A percentile compares a stretch with the other conserved stretches of the same genome.
Evolutionary conservation across 176 grass and related monocot species (phyloP).

Genomic region (Eragrostis nindensis): DNA sequence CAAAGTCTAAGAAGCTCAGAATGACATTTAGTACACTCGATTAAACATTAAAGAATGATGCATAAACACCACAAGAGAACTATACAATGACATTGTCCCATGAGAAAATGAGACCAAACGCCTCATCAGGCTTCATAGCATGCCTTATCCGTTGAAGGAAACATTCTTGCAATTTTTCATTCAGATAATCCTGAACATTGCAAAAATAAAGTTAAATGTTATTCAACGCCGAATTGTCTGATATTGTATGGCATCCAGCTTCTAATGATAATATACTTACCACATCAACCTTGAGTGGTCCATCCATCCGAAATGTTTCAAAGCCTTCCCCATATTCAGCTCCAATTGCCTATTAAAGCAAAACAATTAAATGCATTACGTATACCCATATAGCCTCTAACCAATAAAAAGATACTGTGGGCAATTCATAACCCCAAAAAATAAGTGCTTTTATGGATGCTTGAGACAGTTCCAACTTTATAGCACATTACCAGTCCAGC

Average conservation of each 20-base stretch:
- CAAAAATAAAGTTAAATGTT: constrained; percentile 13
- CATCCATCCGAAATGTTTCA: constrained; percentile 97
- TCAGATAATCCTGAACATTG: constrained; percentile 80
- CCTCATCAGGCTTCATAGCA: constrained; percentile 99
- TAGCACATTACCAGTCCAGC: not conserved
- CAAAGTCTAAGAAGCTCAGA: not conserved
- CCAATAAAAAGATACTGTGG: not conserved
- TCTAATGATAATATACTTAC: constrained; percentile 53
- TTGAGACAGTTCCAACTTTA: not conserved
- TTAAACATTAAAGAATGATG: not conserved
- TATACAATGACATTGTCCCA: constrained; percentile 98
- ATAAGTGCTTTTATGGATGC: not conserved
- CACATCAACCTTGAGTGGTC: constrained; percentile 91
- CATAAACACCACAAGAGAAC: constrained; percentile 33
- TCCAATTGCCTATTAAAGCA: constrained; percentile 67
- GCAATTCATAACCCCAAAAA: not conserved
- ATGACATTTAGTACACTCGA: not conserved
- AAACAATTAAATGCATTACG: constrained; percentile 10
- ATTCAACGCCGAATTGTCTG: constrained; percentile 2
- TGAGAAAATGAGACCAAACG: constrained; percentile 95
- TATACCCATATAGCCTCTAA: not conserved
- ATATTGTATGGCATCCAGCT: not conserved
- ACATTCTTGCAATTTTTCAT: constrained; percentile 91
- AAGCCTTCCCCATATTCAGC: constrained; percentile 98
- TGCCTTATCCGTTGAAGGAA: constrained; percentile 98